Conservation (phyloP, 169 alveolate species). For the Eimeria falciformis region DNA sequence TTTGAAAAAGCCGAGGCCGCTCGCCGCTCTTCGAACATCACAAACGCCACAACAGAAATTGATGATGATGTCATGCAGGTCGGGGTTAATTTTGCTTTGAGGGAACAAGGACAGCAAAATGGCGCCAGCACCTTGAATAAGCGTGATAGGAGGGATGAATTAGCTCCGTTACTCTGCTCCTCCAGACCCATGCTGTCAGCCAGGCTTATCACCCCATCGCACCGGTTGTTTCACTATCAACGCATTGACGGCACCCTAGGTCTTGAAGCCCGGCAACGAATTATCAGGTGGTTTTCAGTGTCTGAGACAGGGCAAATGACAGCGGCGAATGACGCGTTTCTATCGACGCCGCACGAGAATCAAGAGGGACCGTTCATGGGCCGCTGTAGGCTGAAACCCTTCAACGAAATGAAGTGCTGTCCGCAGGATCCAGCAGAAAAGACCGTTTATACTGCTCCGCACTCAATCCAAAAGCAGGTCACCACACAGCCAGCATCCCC, state of each 20-base stretch:
- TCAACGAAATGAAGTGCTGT: constrained; percentile 23
- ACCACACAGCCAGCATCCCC: neutral
- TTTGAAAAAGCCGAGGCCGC: constrained; percentile 60
- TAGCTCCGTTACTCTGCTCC: neutral
- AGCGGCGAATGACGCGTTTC: neutral
- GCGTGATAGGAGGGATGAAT: neutral
- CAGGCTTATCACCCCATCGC: neutral
- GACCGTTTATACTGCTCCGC: neutral
- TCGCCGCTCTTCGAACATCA: neutral
- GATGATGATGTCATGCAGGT: constrained; percentile 31
- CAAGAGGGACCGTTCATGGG: constrained; percentile 60
- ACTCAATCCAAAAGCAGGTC: neutral
- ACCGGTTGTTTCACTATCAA: constrained; percentile 69
- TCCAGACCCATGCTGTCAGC: neutral
- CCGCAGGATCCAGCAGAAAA: neutral
- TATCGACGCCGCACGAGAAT: neutral
- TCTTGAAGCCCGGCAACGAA: constrained; percentile 79
- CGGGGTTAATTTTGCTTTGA: neutral
- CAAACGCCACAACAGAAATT: neutral
- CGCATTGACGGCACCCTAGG: constrained; percentile 84
- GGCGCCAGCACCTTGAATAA: neutral
- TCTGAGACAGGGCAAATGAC: neutral
- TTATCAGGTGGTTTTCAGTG: constrained; percentile 64
- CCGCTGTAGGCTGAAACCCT: constrained; percentile 5
- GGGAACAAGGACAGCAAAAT: neutral